phyloP scores from a whole-genome alignment of 2,329 filamentous ascomycete species.

The Hysterium pulicare region DNA sequence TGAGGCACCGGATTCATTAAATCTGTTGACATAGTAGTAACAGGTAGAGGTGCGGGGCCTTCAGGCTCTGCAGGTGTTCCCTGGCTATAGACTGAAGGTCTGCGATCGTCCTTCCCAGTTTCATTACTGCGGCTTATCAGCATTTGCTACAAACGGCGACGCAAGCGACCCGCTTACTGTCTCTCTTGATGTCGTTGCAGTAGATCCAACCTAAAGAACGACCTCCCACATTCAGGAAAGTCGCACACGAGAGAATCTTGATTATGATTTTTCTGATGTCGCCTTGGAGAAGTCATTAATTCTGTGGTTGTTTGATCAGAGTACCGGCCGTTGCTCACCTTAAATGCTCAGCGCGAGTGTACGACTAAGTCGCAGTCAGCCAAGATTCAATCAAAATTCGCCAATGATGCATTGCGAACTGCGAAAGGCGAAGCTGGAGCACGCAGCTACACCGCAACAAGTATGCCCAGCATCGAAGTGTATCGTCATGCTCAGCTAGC shows the following conservation, averaged over 20 bases:
- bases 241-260: conserved; percentile 41
- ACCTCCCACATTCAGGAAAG: conserved; percentile 39
- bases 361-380: conserved; percentile 38
- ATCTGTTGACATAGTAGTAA: conserved; percentile 12
- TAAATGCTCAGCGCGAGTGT: conserved; percentile 47
- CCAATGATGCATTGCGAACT: background rate
- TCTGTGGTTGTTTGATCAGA: background rate
- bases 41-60: conserved; percentile 13
- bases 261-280: conserved; percentile 47
- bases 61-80: conserved; percentile 21
- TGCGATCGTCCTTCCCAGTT: conserved; percentile 20
- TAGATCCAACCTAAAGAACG: conserved; percentile 45
- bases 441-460: background rate
- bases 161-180: conserved; percentile 36
- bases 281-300: conserved; percentile 26
- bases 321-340: conserved; percentile 37
- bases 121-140: conserved; percentile 28
- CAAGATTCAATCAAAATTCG: background rate
- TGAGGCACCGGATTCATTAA: conserved; percentile 14
- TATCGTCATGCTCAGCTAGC: background rate
- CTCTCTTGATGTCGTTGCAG: conserved; percentile 44
- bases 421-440: conserved; percentile 6
- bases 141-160: conserved; percentile 2
- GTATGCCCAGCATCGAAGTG: background rate
- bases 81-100: conserved; percentile 21